Conservation (phyloP, 139 green algal genomes). For the Parachlorella kessleri region DNA sequence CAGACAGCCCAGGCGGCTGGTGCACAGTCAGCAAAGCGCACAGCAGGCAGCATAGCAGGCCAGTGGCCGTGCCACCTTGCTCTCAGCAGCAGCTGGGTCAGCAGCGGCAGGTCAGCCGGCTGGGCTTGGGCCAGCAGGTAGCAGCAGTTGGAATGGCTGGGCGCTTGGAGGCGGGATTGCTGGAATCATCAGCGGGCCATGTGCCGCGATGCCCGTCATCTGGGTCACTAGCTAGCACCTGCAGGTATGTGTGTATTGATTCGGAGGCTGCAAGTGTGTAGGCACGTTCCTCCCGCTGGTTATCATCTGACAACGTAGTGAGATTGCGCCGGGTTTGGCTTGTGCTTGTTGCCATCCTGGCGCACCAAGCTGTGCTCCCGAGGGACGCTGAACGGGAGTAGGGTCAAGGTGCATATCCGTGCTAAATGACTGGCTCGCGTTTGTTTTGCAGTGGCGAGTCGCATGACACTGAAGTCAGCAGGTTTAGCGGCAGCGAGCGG, state of each 20-base stretch:
- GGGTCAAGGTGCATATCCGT: too few species aligned
- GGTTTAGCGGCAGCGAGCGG: constrained; percentile 21
- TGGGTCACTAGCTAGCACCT: constrained; percentile 23
- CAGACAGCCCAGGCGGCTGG: background rate
- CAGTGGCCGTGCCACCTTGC: background rate
- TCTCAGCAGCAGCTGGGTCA: background rate
- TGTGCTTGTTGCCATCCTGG: background rate
- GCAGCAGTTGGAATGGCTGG: constrained; percentile 3
- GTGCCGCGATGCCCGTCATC: background rate
- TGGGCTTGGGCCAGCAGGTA: too few species aligned
- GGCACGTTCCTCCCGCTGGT: background rate
- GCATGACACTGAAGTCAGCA: constrained; percentile 33
- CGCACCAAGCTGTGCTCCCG: too few species aligned
- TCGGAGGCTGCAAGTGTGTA: background rate
- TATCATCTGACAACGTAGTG: background rate
- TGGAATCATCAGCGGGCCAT: background rate
- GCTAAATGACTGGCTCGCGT: background rate
- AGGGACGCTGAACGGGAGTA: too few species aligned
- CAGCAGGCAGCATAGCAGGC: background rate
- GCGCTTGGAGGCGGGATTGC: background rate
- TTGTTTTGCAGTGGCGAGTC: constrained; percentile 20
- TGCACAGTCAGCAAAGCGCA: background rate
- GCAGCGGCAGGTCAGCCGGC: background rate
- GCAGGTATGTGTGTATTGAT: background rate
- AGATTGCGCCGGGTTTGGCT: background rate